Evolutionary conservation across 1,139 yeast species (phyloP), one percentile per base, ranked within the genome.

Genomic region (Candida tropicalis): DNA sequence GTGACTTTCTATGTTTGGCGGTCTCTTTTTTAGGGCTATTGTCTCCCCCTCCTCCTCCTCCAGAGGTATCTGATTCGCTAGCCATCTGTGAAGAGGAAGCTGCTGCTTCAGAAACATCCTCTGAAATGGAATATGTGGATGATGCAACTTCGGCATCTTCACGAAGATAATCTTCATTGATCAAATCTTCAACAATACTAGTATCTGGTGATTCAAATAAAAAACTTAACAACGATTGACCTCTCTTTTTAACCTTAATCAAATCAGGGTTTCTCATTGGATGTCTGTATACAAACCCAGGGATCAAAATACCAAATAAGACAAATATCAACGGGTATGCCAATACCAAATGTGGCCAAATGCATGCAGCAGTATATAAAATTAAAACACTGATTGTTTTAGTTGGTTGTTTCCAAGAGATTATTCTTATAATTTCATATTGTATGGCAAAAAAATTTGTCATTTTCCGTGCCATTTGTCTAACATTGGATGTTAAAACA

Each of bases 251-350:
- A 15, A 76, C 74, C 15, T 66, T 65, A 15, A 79, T 66, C 24
- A 72, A 53, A 22, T 70, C 68, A 0, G 75, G 72, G 10, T 68
- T 65, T 23, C 70, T 64, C 53, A 80, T 68, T 0, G 91, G 96
- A 58, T 89, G 96, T 42, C 89, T 71, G 42, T 76, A 70, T 16
- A 80, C 68, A 56, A 83, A 90, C 1, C 87, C 89, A 0, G 95
- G 93, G 1, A 85, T 68, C 66, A 89, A 71, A 2, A 85, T 66
- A 0, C 82, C 84, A 47, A 76, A 70, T 29, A 85, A 59, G 4
- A 87, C 45, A 40, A 70, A 75, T 1, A 84, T 49, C 29, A 87
- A 57, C 0, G 97, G 97, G 34, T 83, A 68, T 1, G 82, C 75
- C 29, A 84, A 62, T 6, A 88, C 68, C 40, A 87, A 64, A 57